Conservation (phyloP, 495 filamentous ascomycete species). For the Daldinia vernicosa region DNA sequence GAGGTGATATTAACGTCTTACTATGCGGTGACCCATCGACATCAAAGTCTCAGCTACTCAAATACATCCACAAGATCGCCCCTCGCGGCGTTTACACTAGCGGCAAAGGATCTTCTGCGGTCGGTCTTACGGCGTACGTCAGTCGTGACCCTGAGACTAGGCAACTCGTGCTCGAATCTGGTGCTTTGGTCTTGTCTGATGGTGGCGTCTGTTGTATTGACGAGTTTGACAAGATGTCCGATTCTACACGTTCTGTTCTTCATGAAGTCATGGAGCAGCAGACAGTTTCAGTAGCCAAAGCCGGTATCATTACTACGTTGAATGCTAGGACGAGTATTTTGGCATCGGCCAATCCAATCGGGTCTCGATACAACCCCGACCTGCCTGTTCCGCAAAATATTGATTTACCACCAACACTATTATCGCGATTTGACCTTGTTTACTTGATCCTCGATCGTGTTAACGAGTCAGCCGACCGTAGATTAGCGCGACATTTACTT, state of each 20-base stretch:
- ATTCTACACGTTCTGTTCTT: constrained; percentile 91
- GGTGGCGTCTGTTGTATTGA: constrained; percentile 99
- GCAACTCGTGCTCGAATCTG: constrained; percentile 95
- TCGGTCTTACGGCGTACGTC: constrained; percentile 98
- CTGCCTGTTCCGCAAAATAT: constrained; percentile 97
- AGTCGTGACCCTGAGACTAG: constrained; percentile 94
- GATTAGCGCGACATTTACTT: constrained; percentile 89
- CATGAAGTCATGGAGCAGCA: constrained; percentile 99
- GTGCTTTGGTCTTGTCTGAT: constrained; percentile 93
- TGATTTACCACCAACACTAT: constrained; percentile 91
- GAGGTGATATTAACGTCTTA: constrained; percentile 96
- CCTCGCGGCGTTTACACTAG: constrained; percentile 97
- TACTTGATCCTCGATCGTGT: constrained; percentile 95
- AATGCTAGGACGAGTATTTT: constrained; percentile 95
- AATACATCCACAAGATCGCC: constrained; percentile 97
- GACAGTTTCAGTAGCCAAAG: constrained; percentile 98
- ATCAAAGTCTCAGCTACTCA: constrained; percentile 90
- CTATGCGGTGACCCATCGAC: constrained; percentile 97
- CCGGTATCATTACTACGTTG: constrained; percentile 97
- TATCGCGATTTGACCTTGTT: constrained; percentile 95
- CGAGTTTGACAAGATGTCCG: constrained; percentile 99
- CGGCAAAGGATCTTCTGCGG: constrained; percentile 95
- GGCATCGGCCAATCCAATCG: constrained; percentile 97
- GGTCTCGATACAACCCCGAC: constrained; percentile 95
- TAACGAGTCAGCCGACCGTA: constrained; percentile 86